Evolutionary conservation across 2,329 filamentous ascomycete genomes (phyloP), one percentile per base, ranked within the genome.

Genomic region (Aphanoascus verrucosus): DNA sequence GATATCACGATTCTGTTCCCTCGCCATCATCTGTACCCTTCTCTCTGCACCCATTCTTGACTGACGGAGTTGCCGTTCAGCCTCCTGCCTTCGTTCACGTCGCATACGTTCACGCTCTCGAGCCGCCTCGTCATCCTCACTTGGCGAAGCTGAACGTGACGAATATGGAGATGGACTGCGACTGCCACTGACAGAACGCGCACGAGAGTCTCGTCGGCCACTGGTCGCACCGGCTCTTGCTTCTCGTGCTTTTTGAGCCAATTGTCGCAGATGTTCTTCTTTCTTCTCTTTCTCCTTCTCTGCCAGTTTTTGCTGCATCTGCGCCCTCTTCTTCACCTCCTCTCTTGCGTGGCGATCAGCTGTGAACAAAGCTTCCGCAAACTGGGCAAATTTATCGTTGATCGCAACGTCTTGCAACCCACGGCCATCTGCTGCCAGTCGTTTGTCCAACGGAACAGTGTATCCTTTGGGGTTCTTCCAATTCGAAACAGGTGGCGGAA

Each of bases 391-490:
- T 67, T 96, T 97, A 75, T 98, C 93, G 71, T 95, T 97, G 72
- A 98, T 97, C 5, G 88, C 85, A 41, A 95, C 83, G 66, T 98
- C 93, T 68, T 96, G 89, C 58, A 98, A 68, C 0, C 88, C 88
- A 63, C 93, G 80, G 11, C 93, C 93, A 68, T 97, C 91, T 7
- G 93, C 91, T 15, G 93, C 93, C 61, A 98, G 73, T 65, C 93
- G 84, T 75, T 98, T 98, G 69, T 98, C 93, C 49, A 98, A 71
- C 0, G 93, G 88, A 0, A 98, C 88, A 0, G 93, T 98, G 66
- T 95, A 98, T 63, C 93, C 93, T 74, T 97, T 97, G 0, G 91
- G 88, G 68, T 98, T 98, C 79, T 98, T 98, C 93, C 93, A 98
- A 69, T 97, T 97, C 17, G 88, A 94, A 1, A 98, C 84, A 0